phyloP scores from a whole-genome alignment of 257 asterid genomes.

The Gentiana macrophylla region DNA sequence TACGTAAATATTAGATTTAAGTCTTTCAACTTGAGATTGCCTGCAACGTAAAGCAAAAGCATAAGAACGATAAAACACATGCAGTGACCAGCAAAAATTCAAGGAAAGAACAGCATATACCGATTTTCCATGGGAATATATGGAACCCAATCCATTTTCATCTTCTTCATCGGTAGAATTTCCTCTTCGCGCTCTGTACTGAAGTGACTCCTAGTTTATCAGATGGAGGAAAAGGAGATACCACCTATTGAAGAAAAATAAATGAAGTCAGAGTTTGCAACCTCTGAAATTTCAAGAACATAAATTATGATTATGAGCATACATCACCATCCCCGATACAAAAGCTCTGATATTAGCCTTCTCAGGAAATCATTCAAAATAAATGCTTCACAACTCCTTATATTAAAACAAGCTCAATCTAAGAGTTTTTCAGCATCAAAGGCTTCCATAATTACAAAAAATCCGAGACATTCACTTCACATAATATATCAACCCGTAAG shows the following conservation, averaged over 20 bases:
- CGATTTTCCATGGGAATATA: conserved; percentile 78
- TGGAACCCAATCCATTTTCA: conserved; percentile 99
- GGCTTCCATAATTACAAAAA: not conserved
- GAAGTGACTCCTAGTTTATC: conserved; percentile 95
- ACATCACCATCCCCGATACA: too few species aligned
- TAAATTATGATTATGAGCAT: too few species aligned
- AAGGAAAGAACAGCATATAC: conserved; percentile 18
- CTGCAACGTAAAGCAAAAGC: conserved; percentile 29
- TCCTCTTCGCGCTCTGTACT: conserved; percentile 93
- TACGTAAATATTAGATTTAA: conserved; percentile 73
- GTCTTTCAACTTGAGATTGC: conserved; percentile 90
- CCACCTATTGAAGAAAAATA: conserved; percentile 40
- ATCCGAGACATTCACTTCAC: not conserved
- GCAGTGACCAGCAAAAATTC: not conserved
- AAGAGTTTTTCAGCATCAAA: too few species aligned
- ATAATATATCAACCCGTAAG: too few species aligned
- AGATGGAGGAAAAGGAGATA: conserved; percentile 96
- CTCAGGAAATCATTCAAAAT: not conserved
- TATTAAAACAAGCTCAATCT: not conserved
- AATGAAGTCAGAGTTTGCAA: not conserved
- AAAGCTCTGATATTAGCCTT: too few species aligned
- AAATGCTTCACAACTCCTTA: conserved; percentile 1
- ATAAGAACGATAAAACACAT: conserved; percentile 2
- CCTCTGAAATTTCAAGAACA: not conserved
- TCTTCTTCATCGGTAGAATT: conserved; percentile 89